These are phyloP conservation scores for Alternaria gaisen DNA, from an alignment of 2,329 filamentous ascomycete species.

Conservation along the genomic window DNA sequence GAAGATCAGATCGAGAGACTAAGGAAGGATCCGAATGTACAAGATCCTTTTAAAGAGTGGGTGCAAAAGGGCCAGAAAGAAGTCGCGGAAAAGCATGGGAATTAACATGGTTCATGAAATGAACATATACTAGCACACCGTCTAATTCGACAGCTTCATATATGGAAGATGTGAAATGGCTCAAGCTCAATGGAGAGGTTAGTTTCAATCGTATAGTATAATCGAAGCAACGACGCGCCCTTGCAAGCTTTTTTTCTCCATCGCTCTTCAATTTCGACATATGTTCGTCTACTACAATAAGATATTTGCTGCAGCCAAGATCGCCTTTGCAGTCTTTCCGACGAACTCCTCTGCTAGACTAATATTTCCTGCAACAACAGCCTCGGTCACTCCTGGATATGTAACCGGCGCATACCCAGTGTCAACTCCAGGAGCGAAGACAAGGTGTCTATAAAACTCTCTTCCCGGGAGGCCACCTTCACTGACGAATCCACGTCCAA, in stretches of 20 bases:
- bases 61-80: conserved; percentile 34
- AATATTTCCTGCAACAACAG: conserved; percentile 35
- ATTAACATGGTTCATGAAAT: neutral
- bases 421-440: conserved; percentile 57
- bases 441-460: conserved; percentile 56
- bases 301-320: conserved; percentile 42
- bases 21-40: conserved; percentile 32
- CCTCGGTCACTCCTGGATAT: conserved; percentile 47
- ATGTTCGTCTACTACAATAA: neutral
- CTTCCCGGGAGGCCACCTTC: conserved; percentile 55
- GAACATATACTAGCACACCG: neutral
- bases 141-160: neutral
- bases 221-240: neutral
- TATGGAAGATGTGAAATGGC: neutral
- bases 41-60: conserved; percentile 38
- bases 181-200: neutral
- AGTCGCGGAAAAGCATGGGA: conserved; percentile 27
- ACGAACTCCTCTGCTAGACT: conserved; percentile 40
- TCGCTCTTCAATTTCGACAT: neutral
- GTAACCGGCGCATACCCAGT: conserved; percentile 48
- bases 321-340: conserved; percentile 38
- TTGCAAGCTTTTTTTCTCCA: neutral
- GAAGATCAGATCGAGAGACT: conserved; percentile 37
- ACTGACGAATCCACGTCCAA: conserved; percentile 55
- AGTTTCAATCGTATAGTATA: neutral